Conservation (phyloP, 73 alveolate species). For the Uronychia binucleata region DNA sequence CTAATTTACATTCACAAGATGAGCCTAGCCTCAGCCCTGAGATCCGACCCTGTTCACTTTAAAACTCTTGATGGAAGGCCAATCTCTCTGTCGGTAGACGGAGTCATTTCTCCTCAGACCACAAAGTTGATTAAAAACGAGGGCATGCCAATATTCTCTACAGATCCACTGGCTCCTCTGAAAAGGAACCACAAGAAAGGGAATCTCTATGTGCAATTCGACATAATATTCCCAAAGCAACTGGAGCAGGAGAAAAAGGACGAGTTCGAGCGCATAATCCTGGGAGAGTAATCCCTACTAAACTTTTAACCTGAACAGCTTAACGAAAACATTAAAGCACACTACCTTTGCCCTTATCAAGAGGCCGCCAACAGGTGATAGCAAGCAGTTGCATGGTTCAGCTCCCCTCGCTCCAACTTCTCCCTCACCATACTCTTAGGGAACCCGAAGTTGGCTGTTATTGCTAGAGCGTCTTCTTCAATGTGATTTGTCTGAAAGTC, state of each 20-base stretch:
- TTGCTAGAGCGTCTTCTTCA: not conserved
- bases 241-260: conserved; percentile 25
- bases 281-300: not conserved
- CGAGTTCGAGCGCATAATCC: not conserved
- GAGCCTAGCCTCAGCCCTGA: conserved; percentile 76
- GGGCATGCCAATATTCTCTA: conserved; percentile 88
- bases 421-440: conserved; percentile 29
- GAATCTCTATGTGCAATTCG: conserved; percentile 47
- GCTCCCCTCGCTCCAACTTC: conserved; percentile 23
- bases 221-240: conserved; percentile 51
- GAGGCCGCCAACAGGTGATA: conserved; percentile 1
- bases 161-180: conserved; percentile 10
- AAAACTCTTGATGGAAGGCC: conserved; percentile 67
- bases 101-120: conserved; percentile 86
- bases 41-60: conserved; percentile 76
- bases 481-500: conserved; percentile 54
- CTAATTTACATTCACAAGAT: conserved; percentile 72
- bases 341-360: conserved; percentile 5
- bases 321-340: not conserved
- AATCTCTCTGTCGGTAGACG: conserved; percentile 66
- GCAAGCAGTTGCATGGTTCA: conserved; percentile 49
- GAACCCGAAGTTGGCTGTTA: conserved; percentile 9
- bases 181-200: conserved; percentile 31
- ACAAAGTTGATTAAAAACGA: conserved; percentile 76
- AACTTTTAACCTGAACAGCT: not conserved